phyloP scores from a whole-genome alignment of 2,329 filamentous ascomycete species.

The Xylaria sp. region DNA sequence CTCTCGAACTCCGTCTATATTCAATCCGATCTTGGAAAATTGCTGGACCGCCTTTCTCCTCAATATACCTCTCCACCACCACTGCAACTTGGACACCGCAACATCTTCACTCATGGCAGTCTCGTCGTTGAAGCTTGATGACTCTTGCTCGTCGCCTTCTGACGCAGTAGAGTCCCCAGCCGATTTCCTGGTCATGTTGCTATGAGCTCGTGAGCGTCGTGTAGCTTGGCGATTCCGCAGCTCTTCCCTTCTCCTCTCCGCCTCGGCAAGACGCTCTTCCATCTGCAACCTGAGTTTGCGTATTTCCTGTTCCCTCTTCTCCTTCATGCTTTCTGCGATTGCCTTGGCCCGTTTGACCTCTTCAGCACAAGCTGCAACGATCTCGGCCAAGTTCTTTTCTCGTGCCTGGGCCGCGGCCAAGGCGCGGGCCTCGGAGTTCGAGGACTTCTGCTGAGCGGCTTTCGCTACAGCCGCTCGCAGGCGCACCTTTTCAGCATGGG shows the following conservation, averaged over 20 bases:
- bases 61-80: conserved; percentile 72
- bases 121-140: conserved; percentile 64
- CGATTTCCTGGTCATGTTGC: conserved; percentile 55
- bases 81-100: conserved; percentile 74
- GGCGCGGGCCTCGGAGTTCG: conserved; percentile 78
- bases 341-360: conserved; percentile 86
- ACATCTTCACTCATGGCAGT: conserved; percentile 65
- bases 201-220: conserved; percentile 65
- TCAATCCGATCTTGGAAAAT: conserved; percentile 74
- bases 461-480: conserved; percentile 79
- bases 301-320: conserved; percentile 80
- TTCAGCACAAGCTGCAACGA: conserved; percentile 82
- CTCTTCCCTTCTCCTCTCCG: conserved; percentile 76
- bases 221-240: conserved; percentile 65
- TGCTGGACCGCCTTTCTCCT: conserved; percentile 70
- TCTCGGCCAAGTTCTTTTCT: conserved; percentile 83
- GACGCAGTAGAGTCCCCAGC: conserved; percentile 54
- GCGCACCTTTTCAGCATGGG: conserved; percentile 85
- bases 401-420: conserved; percentile 81
- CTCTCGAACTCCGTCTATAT: conserved; percentile 75
- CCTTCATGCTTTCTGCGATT: conserved; percentile 83
- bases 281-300: conserved; percentile 77
- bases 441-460: conserved; percentile 71
- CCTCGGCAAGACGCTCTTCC: conserved; percentile 82
- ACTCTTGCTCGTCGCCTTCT: conserved; percentile 61